Base-by-base conservation (phyloP, 2,329 filamentous ascomycete genomes). In the Aspergillus sp. region DNA sequence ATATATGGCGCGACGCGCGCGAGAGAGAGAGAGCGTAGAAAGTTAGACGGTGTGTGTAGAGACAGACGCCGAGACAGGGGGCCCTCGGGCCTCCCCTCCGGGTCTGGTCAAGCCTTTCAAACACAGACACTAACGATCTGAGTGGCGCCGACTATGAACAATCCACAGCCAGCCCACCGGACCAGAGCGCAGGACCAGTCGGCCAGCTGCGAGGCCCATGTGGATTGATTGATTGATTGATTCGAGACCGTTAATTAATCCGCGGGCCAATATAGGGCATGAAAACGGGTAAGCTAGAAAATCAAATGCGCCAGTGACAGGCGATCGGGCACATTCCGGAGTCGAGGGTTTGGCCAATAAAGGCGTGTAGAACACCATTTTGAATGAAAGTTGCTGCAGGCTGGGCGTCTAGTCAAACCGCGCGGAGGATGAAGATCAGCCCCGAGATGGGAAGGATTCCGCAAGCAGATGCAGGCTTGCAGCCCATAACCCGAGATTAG, bases 161-260 rank as follows among this genome's bases (percentile, higher is more conserved):
- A 13, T 13, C 32, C 32, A 36, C 10, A 66, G 54, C 28, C 28
- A 63, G 66, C 52, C 67, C 70, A 73, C 66, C 70, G 39, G 71
- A 72, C 66, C 62, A 54, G 64, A 60, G 65, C 39, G 28, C 17
- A n/a, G 30, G 39, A 43, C 53, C 53, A 45, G 53, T 55, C 39
- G 53, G 39, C 52, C 32, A 45, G 52, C 43, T 55, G 52, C n/a
- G 25, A 30, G 38, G 39, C n/a, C 52, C 23, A 55, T 55, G 17
- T 36, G 32, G 32, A 36, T 36, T 13, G 32, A 15, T 36, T 13
- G 32, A 36, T 36, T 36, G 32, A 28, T 28, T 25, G 7, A 25
- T 2, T 25, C 7, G 25, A 36, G 10, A 5, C 30, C 30, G 30
- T 36, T 36, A 36, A 36, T 36, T 36, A 36, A 36, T 36, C 30